Base-by-base conservation (phyloP, 140 eudicot species). In the Oenanthe javanica region DNA sequence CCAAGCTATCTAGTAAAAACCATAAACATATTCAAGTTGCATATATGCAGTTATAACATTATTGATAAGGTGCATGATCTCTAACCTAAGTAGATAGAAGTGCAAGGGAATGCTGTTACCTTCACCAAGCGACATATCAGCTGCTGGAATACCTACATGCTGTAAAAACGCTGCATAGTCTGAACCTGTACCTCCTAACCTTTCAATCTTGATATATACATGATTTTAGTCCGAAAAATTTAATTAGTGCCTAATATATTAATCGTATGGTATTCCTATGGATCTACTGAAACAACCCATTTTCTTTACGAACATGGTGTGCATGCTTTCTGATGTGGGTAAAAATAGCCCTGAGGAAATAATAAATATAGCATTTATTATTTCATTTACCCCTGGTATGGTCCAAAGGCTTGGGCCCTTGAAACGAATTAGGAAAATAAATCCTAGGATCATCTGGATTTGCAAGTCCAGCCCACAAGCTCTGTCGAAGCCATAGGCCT, bases 121-220 rank as follows among this genome's bases (percentile, higher is more conserved):
- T 48, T 73, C 82, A 77, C 93, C 97, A 74, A 91, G 87, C n/a
- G 90, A 81, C 38, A 93, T 84, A 69, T 91, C 98, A 19, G 88
- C 85, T 64, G 97, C 48, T 77, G 98, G 98, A 86, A 91, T 84
- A 64, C 97, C 98, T 27, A 93, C 84, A 81, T 93, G 97, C 46
- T 91, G 96, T 76, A 93, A 94, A 79, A 93, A 93, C 46, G 98
- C 90, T 57, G 91, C 83, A 82, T 87, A 91, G 82, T 93, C 98
- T 81, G 98, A 93, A 74, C 97, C 93, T 75, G 86, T 94, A 69
- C 93, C 94, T 86, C 97, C 98, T 84, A 91, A 82, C 75, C 98
- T 86, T 83, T 85, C 97, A 75, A 93, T 80, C 98, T 91, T 79
- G 23, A 36, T 70, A 83, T 36, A 36, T 78, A 66, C 67, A 76